A percentile compares a stretch with the other conserved stretches of the same genome.
phyloP scores from a whole-genome alignment of 73 alveolate species.

The Durusdinium trenchii region DNA sequence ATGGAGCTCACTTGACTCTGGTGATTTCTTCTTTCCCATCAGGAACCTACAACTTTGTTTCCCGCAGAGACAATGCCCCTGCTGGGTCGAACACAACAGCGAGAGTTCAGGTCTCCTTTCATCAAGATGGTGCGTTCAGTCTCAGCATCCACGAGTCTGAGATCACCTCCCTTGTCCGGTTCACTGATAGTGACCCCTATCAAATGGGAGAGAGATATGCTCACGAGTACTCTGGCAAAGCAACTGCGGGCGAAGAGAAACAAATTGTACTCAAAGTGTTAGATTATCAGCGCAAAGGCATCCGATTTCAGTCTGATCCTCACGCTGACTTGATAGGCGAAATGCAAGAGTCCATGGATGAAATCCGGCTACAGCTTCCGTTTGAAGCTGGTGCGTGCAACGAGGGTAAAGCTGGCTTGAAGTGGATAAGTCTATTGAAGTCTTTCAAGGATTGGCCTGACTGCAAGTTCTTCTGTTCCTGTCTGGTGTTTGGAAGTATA shows the following conservation, averaged over 20 bases:
- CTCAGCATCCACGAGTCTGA: neutral
- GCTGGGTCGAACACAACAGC: neutral
- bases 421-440: neutral
- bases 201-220: neutral
- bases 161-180: neutral
- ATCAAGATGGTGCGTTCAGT: neutral
- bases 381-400: neutral
- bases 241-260: neutral
- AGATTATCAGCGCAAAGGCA: neutral
- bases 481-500: too few species aligned
- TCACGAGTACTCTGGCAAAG: neutral
- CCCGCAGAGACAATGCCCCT: neutral
- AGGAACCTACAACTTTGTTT: neutral
- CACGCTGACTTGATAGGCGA: neutral
- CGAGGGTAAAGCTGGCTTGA: neutral
- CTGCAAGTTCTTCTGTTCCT: too few species aligned
- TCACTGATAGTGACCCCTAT: neutral
- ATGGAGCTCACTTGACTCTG: neutral
- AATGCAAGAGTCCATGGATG: neutral
- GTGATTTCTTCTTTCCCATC: neutral
- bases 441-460: too few species aligned
- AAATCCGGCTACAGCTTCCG: neutral
- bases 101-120: neutral
- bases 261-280: neutral
- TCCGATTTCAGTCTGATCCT: neutral